A percentile compares a stretch with the other conserved stretches of the same genome.
Evolutionary conservation across 2,329 filamentous ascomycete genomes (phyloP).

Genomic region (Penicillium sp.): DNA sequence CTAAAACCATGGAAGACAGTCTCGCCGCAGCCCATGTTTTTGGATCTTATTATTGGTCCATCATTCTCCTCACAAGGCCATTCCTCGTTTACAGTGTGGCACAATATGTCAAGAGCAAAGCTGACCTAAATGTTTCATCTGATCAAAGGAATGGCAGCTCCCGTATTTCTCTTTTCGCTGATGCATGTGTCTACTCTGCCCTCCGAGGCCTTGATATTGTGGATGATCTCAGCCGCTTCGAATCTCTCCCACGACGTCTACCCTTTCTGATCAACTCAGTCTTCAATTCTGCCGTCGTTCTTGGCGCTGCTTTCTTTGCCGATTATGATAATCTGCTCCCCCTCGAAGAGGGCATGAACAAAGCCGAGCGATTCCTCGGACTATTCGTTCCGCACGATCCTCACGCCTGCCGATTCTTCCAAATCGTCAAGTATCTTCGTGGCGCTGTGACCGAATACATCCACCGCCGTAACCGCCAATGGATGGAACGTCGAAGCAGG

Average conservation of each 20-base stretch:
- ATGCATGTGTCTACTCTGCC: slow-evolving; percentile 47
- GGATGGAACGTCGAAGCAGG: slow-evolving; percentile 39
- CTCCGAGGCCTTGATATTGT: slow-evolving; percentile 42
- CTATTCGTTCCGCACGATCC: slow-evolving; percentile 38
- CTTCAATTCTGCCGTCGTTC: slow-evolving; percentile 46
- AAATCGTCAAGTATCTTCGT: slow-evolving; percentile 43
- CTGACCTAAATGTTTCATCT: slow-evolving; percentile 15
- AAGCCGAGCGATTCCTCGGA: slow-evolving; percentile 34
- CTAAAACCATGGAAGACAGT: slow-evolving; percentile 34
- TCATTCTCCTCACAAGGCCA: slow-evolving; percentile 53
- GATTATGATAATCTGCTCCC: slow-evolving; percentile 44
- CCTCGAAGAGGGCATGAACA: slow-evolving; percentile 33
- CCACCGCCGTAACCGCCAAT: slow-evolving; percentile 36
- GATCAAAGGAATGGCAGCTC: slow-evolving; percentile 28
- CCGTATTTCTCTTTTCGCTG: slow-evolving; percentile 34
- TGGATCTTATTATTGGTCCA: slow-evolving; percentile 54
- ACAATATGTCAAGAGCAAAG: slow-evolving; percentile 35
- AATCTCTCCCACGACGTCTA: slow-evolving; percentile 41
- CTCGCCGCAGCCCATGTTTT: slow-evolving; percentile 51
- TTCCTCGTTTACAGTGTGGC: slow-evolving; percentile 54
- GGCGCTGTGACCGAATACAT: slow-evolving; percentile 38
- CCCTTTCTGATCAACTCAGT: slow-evolving; percentile 49
- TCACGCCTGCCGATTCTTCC: slow-evolving; percentile 36
- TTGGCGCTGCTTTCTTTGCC: slow-evolving; percentile 47
- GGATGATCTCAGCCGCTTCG: slow-evolving; percentile 33